phyloP scores from a whole-genome alignment of 2,329 filamentous ascomycete genomes.

The Pyrenochaeta sp. region DNA sequence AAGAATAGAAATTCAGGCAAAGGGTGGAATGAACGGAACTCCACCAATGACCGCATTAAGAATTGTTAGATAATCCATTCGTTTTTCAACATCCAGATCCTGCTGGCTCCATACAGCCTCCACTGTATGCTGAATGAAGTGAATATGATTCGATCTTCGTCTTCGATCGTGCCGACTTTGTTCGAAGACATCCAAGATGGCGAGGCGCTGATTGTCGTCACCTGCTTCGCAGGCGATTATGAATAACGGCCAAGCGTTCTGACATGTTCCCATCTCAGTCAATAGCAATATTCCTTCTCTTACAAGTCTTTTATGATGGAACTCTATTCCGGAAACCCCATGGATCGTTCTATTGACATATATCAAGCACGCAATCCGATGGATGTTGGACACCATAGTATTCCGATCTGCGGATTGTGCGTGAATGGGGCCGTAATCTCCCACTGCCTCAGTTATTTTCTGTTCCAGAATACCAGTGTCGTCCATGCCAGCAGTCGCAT shows the following conservation, averaged over 20 bases:
- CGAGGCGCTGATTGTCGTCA: slow-evolving; percentile 17
- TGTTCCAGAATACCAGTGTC: slow-evolving; percentile 15
- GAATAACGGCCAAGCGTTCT: slow-evolving; percentile 20
- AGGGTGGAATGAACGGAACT: slow-evolving; percentile 17
- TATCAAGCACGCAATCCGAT: slow-evolving; percentile 17
- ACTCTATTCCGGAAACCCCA: slow-evolving; percentile 14
- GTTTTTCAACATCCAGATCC: slow-evolving; percentile 14
- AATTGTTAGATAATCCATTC: slow-evolving; percentile 18
- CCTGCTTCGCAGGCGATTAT: slow-evolving; percentile 17
- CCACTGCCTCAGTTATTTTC: slow-evolving; percentile 10
- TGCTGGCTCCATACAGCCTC: slow-evolving; percentile 20
- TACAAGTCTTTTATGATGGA: slow-evolving; percentile 16
- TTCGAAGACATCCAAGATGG: slow-evolving; percentile 17
- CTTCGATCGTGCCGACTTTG: slow-evolving; percentile 15
- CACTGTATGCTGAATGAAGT: slow-evolving; percentile 16
- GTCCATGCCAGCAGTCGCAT: slow-evolving; percentile 7
- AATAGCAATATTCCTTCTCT: slow-evolving; percentile 20
- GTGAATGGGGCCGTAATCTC: slow-evolving; percentile 14
- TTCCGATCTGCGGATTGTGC: slow-evolving; percentile 8
- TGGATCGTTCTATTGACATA: slow-evolving; percentile 18
- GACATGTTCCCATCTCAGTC: slow-evolving; percentile 14
- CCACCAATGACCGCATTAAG: slow-evolving; percentile 17
- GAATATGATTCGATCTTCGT: slow-evolving; percentile 17
- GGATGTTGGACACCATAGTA: slow-evolving; percentile 18
- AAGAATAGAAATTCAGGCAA: slow-evolving; percentile 12